Conservation (phyloP, 2,329 filamentous ascomycete species). For the Colletotrichum somersetense region DNA sequence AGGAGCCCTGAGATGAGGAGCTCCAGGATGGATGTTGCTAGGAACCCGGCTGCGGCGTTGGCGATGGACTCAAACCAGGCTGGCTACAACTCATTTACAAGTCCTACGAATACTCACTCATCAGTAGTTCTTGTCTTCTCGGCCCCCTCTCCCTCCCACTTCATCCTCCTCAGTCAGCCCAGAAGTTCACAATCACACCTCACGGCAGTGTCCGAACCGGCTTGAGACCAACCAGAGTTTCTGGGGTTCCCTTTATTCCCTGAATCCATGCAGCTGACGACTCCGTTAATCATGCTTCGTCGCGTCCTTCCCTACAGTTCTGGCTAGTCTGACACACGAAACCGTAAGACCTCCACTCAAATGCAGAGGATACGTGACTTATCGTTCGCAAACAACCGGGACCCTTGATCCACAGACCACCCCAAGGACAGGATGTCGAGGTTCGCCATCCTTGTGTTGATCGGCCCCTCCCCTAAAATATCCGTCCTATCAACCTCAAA, state of each 20-base stretch:
- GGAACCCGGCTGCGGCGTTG: conserved; percentile 5
- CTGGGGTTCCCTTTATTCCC: conserved; percentile 18
- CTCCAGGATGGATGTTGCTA: conserved; percentile 19
- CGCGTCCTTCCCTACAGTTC: conserved; percentile 40
- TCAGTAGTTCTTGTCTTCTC: neutral
- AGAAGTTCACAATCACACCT: conserved; percentile 44
- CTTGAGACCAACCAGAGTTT: conserved; percentile 29
- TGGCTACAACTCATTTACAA: conserved; percentile 48
- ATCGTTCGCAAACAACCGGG: conserved; percentile 36
- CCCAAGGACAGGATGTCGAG: conserved; percentile 37
- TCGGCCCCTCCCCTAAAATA: conserved; percentile 57
- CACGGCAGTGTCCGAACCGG: conserved; percentile 36
- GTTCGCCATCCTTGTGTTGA: conserved; percentile 53
- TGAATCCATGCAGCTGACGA: conserved; percentile 38
- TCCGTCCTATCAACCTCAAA: conserved; percentile 67
- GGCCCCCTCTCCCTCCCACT: conserved; percentile 13
- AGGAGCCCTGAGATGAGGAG: conserved; percentile 24
- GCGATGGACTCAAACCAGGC: conserved; percentile 63
- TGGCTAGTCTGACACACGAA: conserved; percentile 43
- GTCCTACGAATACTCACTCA: neutral
- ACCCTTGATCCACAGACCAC: conserved; percentile 45
- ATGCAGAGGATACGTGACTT: conserved; percentile 39
- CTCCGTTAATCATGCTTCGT: conserved; percentile 42
- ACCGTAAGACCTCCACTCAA: conserved; percentile 41
- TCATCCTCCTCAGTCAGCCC: conserved; percentile 33